Base-by-base conservation (phyloP, 179 eudicot genomes). In the Pouteria campechiana region DNA sequence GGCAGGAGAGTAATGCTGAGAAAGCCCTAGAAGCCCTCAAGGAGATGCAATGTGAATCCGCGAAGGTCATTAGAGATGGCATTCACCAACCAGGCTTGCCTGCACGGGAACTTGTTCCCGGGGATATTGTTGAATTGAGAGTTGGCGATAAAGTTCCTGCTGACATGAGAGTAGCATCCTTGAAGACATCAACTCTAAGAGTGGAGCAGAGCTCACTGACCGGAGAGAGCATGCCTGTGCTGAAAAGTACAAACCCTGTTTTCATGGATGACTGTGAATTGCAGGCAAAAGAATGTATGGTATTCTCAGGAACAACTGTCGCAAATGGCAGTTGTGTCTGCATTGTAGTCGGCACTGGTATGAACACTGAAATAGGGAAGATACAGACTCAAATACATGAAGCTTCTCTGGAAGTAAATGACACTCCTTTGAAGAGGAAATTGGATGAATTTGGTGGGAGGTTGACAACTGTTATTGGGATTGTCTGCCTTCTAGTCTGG, bases 1-100 rank as follows among this genome's bases (percentile, higher is more conserved):
- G 95, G 95, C 95, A 85, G 73, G 95, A 81, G 56, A 76, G 65
- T 38, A 85, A 73, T 66, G 95, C 95, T 1, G 93, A 81, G 43
- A 81, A 81, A 45, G 95, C 95, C 8, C 82, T 85, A n/a, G 88
- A 85, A 41, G 95, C 95, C 3, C 72, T 85, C 2, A 85, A 81
- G 55, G 95, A 81, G 52, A 68, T 85, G 67, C 95, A 85, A 31
- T 72, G 78, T 46, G 95, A 85, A 28, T 75, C 88, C 0, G 64
- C 66, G 0, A 81, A 70, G 66, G 93, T 71, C 16, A 10, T 85
- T 10, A 75, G 95, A 32, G 84, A 75, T 37, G 84, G 95, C 2
- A 68, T 64, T 48, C 39, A 65, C 20, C 68, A 78, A 9, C 88
- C 88, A 0, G 78, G 75, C 52, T 61, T 81, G 46, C 88, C 93